Evolutionary conservation across 148 eudicot species (phyloP), one percentile per base, ranked within the genome.

Genomic region (Fagopyrum esculentum): DNA sequence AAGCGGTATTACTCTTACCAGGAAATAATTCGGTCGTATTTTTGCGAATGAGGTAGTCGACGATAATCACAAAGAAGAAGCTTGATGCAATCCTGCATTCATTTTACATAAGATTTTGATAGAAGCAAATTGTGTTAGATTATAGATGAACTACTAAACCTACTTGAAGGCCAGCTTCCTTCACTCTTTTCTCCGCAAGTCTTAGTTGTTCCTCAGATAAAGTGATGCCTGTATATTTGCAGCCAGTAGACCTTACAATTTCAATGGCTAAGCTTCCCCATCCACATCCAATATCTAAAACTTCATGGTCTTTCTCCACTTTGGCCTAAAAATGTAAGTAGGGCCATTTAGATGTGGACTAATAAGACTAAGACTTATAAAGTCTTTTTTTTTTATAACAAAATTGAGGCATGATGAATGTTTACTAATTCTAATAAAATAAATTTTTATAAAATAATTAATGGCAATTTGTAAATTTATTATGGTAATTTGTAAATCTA

Each of bases 191-290:
- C 77, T 89, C 83, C 48, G 99, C 97, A 80, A 76, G 85, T 89
- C 56, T 88, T 13, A 90, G 84, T 73, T 95, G 99, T 75, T 95
- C 87, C 77, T 83, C 88, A 7, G 99, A 92, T 26, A 95, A 77
- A 35, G 97, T 95, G 66, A 95, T 92, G 40, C 99, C 99, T 0
- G 99, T 95, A 72, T 92, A 95, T 81, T 81, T 89, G 83, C 99
- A 95, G 52, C 99, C 99, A 2, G 98, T 95, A 79, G 83, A 78
- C 75, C 81, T 90, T 1, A 95, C 97, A 43, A 89, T 84, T 89
- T 95, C 99, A 56, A 92, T 88, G 74, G 99, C 99, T 48, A 95
- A 82, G 79, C 88, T 90, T 71, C 99, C 99, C 99, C 98, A 92
- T 73, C 99, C 99, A 74, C 94, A 92, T 9, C 99, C 99, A 75